A percentile compares a stretch with the other conserved stretches of the same genome.
Conservation (phyloP, 108 stramenopile species). For the Pseudonitzschia multiseries region DNA sequence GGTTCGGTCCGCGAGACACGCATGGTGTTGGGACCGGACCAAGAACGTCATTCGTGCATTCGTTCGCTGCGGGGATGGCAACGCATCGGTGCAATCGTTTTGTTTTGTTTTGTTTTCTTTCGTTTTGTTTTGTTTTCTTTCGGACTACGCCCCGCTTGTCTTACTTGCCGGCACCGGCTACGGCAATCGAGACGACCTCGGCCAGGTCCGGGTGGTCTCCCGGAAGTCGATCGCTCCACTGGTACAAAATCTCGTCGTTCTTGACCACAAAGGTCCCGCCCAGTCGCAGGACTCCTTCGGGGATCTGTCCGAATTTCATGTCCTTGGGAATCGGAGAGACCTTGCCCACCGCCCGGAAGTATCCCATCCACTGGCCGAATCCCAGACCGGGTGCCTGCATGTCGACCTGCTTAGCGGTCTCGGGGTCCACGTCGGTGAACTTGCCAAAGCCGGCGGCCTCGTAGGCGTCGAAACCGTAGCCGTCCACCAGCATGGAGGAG, state of each 20-base stretch:
- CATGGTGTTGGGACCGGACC: neutral
- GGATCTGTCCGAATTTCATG: conserved; percentile 74
- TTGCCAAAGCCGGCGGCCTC: conserved; percentile 62
- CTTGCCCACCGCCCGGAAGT: conserved; percentile 56
- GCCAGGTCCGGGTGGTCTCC: conserved; percentile 80
- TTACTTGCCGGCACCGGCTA: neutral
- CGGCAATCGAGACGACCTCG: conserved; percentile 49
- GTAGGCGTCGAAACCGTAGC: conserved; percentile 55
- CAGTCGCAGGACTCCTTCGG: conserved; percentile 78
- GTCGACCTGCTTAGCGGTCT: conserved; percentile 52
- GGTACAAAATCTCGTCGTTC: conserved; percentile 66
- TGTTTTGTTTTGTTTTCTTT: too few species aligned
- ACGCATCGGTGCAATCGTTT: too few species aligned
- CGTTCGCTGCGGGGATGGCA: too few species aligned
- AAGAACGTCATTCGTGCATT: neutral
- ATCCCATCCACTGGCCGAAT: conserved; percentile 44
- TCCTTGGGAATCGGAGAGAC: conserved; percentile 64
- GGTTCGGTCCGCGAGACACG: too few species aligned
- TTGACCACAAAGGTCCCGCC: conserved; percentile 86
- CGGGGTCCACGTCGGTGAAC: conserved; percentile 45
- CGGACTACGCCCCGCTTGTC: too few species aligned
- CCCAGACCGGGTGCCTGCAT: conserved; percentile 38
- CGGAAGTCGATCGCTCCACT: conserved; percentile 77
- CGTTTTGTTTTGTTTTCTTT: neutral
- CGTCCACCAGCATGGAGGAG: conserved; percentile 64